Evolutionary conservation across 129 eudicot species (phyloP).

Genomic region (Rutidosis leptorrhynchoides): DNA sequence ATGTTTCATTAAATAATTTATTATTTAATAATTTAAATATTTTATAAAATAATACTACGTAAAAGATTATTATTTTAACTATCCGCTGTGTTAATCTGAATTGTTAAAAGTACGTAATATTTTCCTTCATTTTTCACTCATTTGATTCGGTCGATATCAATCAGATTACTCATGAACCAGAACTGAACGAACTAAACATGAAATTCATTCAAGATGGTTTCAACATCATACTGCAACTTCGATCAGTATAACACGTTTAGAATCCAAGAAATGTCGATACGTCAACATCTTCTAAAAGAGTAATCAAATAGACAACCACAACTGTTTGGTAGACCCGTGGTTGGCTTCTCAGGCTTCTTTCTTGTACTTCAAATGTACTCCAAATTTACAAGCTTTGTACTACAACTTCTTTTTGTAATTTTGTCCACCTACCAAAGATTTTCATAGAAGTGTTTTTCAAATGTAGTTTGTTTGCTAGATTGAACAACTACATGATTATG

Average conservation of each 20-base stretch:
- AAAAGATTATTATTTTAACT: too few species aligned
- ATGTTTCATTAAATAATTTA: too few species aligned
- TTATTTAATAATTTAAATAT: too few species aligned
- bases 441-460: not conserved
- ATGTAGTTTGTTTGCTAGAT: not conserved
- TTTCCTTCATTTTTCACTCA: too few species aligned
- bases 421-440: constrained; percentile 27
- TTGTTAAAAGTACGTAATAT: too few species aligned
- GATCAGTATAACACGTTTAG: not conserved
- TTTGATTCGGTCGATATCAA: too few species aligned
- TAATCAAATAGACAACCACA: constrained; percentile 32
- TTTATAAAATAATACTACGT: too few species aligned
- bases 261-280: constrained; percentile 18
- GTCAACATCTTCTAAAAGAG: constrained; percentile 36
- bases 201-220: not conserved
- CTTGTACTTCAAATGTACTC: constrained; percentile 35
- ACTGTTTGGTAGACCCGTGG: constrained; percentile 17
- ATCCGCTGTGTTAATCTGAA: too few species aligned
- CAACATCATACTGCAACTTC: not conserved
- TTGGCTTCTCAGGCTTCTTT: constrained; percentile 17
- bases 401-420: constrained; percentile 2
- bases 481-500: not conserved
- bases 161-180: not conserved
- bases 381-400: constrained; percentile 32
- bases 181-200: not conserved